A percentile compares a stretch with the other conserved stretches of the same genome.
phyloP scores from a whole-genome alignment of 345 rosid genomes.

The Fremontodendron californicum region DNA sequence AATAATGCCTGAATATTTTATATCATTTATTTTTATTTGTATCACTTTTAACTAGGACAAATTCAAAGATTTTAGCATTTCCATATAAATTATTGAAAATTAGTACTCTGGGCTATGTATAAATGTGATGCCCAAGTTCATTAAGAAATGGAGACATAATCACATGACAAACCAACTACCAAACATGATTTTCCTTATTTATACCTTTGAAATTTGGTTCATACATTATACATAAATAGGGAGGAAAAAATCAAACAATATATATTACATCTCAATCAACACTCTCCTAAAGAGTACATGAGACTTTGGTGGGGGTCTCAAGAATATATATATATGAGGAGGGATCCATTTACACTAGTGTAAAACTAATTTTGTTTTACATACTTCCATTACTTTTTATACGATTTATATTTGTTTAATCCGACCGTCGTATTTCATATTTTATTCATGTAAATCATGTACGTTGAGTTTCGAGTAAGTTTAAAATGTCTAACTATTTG shows the following conservation, averaged over 20 bases:
- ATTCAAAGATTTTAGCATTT: neutral
- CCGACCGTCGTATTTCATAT: too few species aligned
- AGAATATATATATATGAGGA: neutral
- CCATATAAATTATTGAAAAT: neutral
- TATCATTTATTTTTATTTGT: neutral
- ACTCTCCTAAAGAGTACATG: neutral
- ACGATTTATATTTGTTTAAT: too few species aligned
- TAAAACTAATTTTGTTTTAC: too few species aligned
- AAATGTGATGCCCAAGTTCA: neutral
- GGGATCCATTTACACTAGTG: too few species aligned
- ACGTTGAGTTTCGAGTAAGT: too few species aligned
- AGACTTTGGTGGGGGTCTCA: neutral
- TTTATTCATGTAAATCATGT: too few species aligned
- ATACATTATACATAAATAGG: neutral
- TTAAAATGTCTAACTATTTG: too few species aligned
- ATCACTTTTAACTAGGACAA: neutral
- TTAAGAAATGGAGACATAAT: slow-evolving; percentile 2
- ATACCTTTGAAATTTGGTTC: neutral
- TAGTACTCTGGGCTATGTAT: neutral
- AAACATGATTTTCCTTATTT: neutral
- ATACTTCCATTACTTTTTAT: too few species aligned
- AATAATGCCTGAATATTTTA: too few species aligned
- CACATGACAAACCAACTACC: neutral
- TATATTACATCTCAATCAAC: slow-evolving; percentile 3
- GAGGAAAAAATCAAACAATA: neutral